Base-by-base conservation (phyloP, 2,329 filamentous ascomycete genomes). In the Clarireedia hainanense region DNA sequence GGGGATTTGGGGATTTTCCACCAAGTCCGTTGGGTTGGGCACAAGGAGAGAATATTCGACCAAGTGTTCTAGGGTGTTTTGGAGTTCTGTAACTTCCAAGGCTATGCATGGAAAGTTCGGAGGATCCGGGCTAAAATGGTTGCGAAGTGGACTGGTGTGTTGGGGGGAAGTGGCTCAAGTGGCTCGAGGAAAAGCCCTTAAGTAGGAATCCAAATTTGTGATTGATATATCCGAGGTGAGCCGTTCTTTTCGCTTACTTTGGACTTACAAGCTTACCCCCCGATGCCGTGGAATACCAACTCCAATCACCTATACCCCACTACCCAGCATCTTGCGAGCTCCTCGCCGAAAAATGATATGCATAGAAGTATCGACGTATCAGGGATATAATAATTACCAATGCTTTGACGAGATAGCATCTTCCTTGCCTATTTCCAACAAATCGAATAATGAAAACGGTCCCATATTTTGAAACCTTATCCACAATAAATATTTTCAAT, bases 171-270 rank as follows among this genome's bases (percentile, higher is more conserved):
- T 34, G 10, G 30, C 30, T 34, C 30, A 15, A 42, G 39, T 17
- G 39, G 39, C 39, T 26, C 26, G 51, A 47, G 34, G 6, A 53
- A 47, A 17, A 20, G 14, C n/a, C 24, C 42, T 53, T 47, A 42
- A 47, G 23, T 20, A 30, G 30, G 26, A 23, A 37, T n/a, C 15
- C 15, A 48, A 37, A 54, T 48, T 45, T 27, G 45, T 49, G 24
- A 14, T 39, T 49, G 52, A 50, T 55, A 49, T 42, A 50, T 50
- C 46, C 46, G 52, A 54, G 36, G 45, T 47, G 42, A 48, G 43
- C 43, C 6, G 46, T 39, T 27, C 20, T 40, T 52, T 37, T 54
- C 17, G 52, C 52, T 47, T 39, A 50, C 34, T 54, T 49, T 34
- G 34, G 39, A 26, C 27, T 54, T 43, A 26, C 46, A 55, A 55